These are phyloP conservation scores for Oenanthe javanica DNA, from an alignment of 140 eudicot genomes.

Conservation along the genomic window DNA sequence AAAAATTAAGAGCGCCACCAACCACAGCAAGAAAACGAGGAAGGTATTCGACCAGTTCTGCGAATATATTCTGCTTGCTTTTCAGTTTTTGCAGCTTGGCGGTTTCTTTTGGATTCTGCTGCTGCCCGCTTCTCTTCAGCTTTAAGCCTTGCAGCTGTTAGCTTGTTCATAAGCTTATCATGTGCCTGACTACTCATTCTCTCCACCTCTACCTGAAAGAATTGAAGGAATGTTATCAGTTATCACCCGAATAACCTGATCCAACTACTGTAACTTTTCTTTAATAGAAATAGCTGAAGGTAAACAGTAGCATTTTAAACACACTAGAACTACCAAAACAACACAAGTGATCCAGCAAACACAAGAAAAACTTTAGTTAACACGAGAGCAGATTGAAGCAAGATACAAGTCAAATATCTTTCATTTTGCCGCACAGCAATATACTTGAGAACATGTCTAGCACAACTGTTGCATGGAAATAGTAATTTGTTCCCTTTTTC, in stretches of 20 bases:
- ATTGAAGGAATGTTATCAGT: neutral
- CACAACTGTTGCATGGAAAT: neutral
- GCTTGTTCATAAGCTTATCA: slow-evolving; percentile 50
- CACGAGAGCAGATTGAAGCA: neutral
- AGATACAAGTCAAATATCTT: neutral
- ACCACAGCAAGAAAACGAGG: slow-evolving; percentile 10
- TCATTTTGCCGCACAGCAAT: neutral
- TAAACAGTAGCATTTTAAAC: neutral
- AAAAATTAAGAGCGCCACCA: neutral
- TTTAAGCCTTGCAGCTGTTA: slow-evolving; percentile 46
- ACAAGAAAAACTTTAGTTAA: neutral
- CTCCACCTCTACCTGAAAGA: slow-evolving; percentile 59
- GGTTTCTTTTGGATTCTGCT: slow-evolving; percentile 56
- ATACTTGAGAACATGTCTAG: neutral
- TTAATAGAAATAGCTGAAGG: neutral
- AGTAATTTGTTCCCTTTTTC: neutral
- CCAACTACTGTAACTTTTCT: neutral
- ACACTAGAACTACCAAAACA: too few species aligned
- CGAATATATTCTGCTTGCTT: slow-evolving; percentile 58
- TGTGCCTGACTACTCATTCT: slow-evolving; percentile 56
- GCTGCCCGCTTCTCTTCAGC: slow-evolving; percentile 59
- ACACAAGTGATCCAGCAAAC: neutral
- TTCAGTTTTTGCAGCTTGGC: slow-evolving; percentile 50
- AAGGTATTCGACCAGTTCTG: slow-evolving; percentile 53
- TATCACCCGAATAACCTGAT: neutral